phyloP scores from a whole-genome alignment of 805 yeast genomes.

The Pichia heedii region DNA sequence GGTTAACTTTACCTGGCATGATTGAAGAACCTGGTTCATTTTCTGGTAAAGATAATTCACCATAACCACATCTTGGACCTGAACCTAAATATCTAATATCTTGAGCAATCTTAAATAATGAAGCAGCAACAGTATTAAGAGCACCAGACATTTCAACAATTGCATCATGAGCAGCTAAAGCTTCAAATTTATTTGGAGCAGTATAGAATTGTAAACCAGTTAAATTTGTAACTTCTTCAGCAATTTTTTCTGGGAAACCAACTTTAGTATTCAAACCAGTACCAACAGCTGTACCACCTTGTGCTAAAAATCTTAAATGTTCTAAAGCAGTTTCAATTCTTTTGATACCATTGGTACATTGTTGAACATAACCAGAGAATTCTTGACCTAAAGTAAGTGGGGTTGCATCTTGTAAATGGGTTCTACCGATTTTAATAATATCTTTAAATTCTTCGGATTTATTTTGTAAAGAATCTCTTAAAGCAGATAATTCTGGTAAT shows the following conservation, averaged over 20 bases:
- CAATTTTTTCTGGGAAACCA: constrained; percentile 84
- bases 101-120: constrained; percentile 93
- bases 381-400: constrained; percentile 98
- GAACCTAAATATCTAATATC: constrained; percentile 97
- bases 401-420: constrained; percentile 98
- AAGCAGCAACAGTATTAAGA: constrained; percentile 86
- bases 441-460: constrained; percentile 78
- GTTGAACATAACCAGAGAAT: constrained; percentile 93
- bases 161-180: constrained; percentile 98
- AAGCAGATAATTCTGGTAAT: constrained; percentile 68
- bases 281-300: constrained; percentile 99
- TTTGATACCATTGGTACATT: constrained; percentile 80
- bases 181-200: constrained; percentile 98
- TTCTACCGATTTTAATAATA: constrained; percentile 97
- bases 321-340: constrained; percentile 75
- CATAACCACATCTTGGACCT: constrained; percentile 99
- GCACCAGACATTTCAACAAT: constrained; percentile 97
- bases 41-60: constrained; percentile 91
- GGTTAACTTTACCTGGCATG: constrained; percentile 99
- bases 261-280: constrained; percentile 92
- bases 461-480: constrained; percentile 67
- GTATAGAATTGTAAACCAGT: constrained; percentile 87
- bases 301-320: constrained; percentile 77
- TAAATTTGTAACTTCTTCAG: constrained; percentile 73
- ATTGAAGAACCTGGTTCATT: constrained; percentile 99